Evolutionary conservation across 768 basidiomycete species (phyloP).

Genomic region (Amanita jacksonii): DNA sequence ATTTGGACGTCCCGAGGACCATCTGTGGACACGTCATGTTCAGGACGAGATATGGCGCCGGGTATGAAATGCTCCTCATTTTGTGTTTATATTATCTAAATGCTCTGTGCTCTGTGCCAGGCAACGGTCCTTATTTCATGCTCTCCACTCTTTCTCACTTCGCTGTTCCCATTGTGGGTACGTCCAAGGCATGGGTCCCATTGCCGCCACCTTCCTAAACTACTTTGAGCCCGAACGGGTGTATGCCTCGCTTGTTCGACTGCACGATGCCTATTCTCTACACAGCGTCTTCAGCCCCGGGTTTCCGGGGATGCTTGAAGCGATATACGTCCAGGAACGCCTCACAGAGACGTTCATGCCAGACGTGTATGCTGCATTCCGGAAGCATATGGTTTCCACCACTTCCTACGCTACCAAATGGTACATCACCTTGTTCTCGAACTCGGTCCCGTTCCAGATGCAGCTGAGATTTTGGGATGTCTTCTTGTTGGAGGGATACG

Average conservation of each 20-base stretch:
- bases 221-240: constrained; percentile 89
- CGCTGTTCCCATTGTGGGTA: constrained; percentile 85
- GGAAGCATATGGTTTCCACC: constrained; percentile 83
- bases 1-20: constrained; percentile 93
- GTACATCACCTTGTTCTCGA: constrained; percentile 98
- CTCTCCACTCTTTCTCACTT: constrained; percentile 86
- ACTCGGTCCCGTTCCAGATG: constrained; percentile 91
- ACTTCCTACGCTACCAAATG: constrained; percentile 97
- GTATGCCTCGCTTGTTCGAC: constrained; percentile 74
- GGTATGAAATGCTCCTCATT: constrained; percentile 40
- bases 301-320: constrained; percentile 90
- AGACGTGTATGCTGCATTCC: constrained; percentile 76
- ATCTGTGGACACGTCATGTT: constrained; percentile 94
- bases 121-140: constrained; percentile 92
- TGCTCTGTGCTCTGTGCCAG: no score
- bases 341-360: constrained; percentile 86
- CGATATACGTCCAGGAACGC: constrained; percentile 93
- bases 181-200: constrained; percentile 98
- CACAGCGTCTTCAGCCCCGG: constrained; percentile 88
- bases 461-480: constrained; percentile 94
- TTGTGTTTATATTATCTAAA: neutral
- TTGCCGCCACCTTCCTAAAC: constrained; percentile 88
- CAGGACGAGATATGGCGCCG: constrained; percentile 89
- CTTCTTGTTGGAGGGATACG: constrained; percentile 83
- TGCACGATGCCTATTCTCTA: constrained; percentile 84